Conservation (phyloP, 306 rosid genomes). For the Inga oerstediana region DNA sequence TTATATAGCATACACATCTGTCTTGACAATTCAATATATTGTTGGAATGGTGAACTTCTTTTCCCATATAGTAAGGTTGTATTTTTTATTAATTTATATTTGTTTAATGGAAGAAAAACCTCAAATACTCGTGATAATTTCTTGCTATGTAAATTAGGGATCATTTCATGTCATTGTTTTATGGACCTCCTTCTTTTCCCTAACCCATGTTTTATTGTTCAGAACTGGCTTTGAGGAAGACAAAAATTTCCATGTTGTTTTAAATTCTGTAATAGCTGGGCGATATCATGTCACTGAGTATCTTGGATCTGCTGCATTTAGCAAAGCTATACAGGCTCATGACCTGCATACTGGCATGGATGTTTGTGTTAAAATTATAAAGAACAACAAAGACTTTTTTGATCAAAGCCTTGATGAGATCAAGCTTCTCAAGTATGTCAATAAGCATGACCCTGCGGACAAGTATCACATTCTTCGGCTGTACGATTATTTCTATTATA, state of each 20-base stretch:
- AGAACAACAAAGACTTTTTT: slow-evolving; percentile 95
- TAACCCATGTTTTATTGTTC: slow-evolving; percentile 41
- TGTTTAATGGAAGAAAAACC: neutral
- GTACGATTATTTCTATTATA: slow-evolving; percentile 86
- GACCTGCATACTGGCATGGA: slow-evolving; percentile 91
- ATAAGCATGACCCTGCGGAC: slow-evolving; percentile 87
- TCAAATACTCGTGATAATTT: slow-evolving; percentile 7
- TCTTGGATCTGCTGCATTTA: slow-evolving; percentile 92
- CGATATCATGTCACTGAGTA: slow-evolving; percentile 89
- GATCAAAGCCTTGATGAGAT: slow-evolving; percentile 96
- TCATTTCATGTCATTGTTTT: slow-evolving; percentile 1
- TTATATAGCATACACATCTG: slow-evolving; percentile 12
- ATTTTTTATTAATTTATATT: slow-evolving; percentile 12
- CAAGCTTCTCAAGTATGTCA: slow-evolving; percentile 90
- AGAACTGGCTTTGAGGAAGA: slow-evolving; percentile 98
- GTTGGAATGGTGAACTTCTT: neutral
- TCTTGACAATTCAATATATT: slow-evolving; percentile 12
- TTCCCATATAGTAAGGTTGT: neutral
- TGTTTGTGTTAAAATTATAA: slow-evolving; percentile 86
- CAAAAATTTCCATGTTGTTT: slow-evolving; percentile 88
- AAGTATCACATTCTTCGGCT: slow-evolving; percentile 86
- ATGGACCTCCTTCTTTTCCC: slow-evolving; percentile 9
- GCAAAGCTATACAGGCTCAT: slow-evolving; percentile 95
- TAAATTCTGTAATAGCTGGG: slow-evolving; percentile 87
- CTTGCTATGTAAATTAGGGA: slow-evolving; percentile 9